These are phyloP conservation scores for Neonectria sp. DNA, from an alignment of 2,329 filamentous ascomycete species.

Conservation along the genomic window DNA sequence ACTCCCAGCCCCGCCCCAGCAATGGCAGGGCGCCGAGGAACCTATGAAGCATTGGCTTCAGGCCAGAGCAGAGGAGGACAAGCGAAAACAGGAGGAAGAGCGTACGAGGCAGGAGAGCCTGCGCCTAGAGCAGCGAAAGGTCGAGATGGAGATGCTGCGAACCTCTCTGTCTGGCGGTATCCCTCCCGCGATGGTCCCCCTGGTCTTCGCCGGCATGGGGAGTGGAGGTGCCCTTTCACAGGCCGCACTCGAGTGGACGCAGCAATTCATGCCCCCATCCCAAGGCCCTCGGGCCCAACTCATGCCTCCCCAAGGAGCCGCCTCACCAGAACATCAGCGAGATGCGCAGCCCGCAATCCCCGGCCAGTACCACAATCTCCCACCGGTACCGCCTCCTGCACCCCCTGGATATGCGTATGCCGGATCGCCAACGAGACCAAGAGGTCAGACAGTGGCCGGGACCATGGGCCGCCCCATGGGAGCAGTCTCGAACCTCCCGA, in stretches of 20 bases:
- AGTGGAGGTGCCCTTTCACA: conserved; percentile 74
- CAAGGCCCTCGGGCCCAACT: conserved; percentile 67
- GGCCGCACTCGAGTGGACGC: conserved; percentile 76
- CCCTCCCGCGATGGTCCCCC: conserved; percentile 80
- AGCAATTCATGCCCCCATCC: conserved; percentile 73
- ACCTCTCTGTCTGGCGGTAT: conserved; percentile 79
- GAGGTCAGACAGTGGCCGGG: conserved; percentile 65
- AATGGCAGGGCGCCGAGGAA: conserved; percentile 79
- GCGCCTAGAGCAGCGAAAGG: conserved; percentile 79
- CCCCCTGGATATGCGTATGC: conserved; percentile 62
- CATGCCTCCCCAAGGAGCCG: conserved; percentile 63
- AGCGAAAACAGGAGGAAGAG: conserved; percentile 81
- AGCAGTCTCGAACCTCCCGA: conserved; percentile 58
- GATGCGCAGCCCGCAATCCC: conserved; percentile 64
- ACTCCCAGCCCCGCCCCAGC: conserved; percentile 74
- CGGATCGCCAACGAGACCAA: conserved; percentile 64
- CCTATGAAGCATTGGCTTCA: conserved; percentile 80
- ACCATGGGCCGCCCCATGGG: conserved; percentile 56
- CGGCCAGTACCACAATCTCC: conserved; percentile 58
- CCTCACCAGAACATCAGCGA: conserved; percentile 69
- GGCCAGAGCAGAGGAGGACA: conserved; percentile 82
- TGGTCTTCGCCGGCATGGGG: conserved; percentile 82
- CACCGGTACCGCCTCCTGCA: conserved; percentile 53
- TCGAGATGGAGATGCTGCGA: conserved; percentile 81
- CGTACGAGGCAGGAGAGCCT: conserved; percentile 75